phyloP scores from a whole-genome alignment of 768 basidiomycete genomes.

The Suillus brevipes region DNA sequence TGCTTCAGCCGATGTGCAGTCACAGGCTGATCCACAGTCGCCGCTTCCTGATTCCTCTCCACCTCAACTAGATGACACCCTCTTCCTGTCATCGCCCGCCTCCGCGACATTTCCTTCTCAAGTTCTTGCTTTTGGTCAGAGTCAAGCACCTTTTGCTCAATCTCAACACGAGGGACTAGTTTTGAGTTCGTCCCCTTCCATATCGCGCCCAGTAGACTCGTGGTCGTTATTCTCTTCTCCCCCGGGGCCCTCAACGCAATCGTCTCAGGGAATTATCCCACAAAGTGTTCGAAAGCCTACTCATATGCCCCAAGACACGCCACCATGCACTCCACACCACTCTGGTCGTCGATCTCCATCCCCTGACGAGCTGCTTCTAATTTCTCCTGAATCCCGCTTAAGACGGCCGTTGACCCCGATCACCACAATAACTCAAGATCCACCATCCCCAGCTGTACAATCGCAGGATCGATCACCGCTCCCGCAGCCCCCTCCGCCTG shows the following conservation, averaged over 20 bases:
- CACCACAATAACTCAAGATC: neutral
- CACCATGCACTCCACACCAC: conserved; percentile 10
- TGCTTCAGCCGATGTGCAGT: neutral
- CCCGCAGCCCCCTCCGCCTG: conserved; percentile 8
- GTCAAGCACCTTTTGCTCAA: conserved; percentile 3
- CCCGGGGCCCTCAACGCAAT: conserved; percentile 6
- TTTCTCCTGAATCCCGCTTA: conserved; percentile 9
- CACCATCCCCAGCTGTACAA: neutral
- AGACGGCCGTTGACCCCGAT: neutral
- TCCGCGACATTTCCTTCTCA: neutral
- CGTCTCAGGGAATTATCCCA: neutral
- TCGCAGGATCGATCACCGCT: neutral
- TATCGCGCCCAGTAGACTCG: conserved; percentile 18
- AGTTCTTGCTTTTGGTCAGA: neutral
- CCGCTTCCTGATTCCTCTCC: conserved; percentile 16
- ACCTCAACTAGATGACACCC: conserved; percentile 20
- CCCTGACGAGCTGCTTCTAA: conserved; percentile 25
- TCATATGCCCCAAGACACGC: conserved; percentile 25
- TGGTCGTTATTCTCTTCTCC: conserved; percentile 19
- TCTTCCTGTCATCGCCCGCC: neutral
- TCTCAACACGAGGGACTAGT: conserved; percentile 3
- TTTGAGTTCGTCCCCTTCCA: conserved; percentile 13
- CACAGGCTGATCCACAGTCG: conserved; percentile 3
- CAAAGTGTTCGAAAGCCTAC: conserved; percentile 11
- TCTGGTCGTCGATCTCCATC: conserved; percentile 16